Conservation (phyloP, 2,329 filamentous ascomycete genomes). For the Fusarium napiforme region DNA sequence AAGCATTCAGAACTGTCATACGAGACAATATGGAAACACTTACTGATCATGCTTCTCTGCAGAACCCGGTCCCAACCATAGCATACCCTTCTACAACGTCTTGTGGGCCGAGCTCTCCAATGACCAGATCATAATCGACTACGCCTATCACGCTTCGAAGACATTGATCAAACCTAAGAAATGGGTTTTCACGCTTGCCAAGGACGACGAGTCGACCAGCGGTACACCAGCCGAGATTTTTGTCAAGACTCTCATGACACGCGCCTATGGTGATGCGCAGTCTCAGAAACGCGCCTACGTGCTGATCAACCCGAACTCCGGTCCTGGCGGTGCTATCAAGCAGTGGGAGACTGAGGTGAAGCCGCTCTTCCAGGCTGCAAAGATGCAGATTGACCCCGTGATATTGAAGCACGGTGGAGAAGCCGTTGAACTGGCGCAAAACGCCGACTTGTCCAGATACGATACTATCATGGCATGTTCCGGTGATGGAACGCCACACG, state of each 20-base stretch:
- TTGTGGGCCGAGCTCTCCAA: conserved; percentile 79
- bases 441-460: conserved; percentile 80
- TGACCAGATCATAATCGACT: conserved; percentile 74
- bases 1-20: conserved; percentile 1
- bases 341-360: conserved; percentile 80
- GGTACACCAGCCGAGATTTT: conserved; percentile 65
- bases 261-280: conserved; percentile 76
- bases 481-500: conserved; percentile 90
- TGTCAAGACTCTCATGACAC: conserved; percentile 71
- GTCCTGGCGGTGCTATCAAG: conserved; percentile 79
- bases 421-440: conserved; percentile 79
- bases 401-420: conserved; percentile 79
- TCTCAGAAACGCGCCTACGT: conserved; percentile 84
- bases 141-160: conserved; percentile 71
- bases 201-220: conserved; percentile 32
- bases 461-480: conserved; percentile 91
- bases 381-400: conserved; percentile 79
- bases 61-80: conserved; percentile 44
- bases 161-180: conserved; percentile 68
- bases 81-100: conserved; percentile 82
- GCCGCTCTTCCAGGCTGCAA: conserved; percentile 84
- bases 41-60: conserved; percentile 8
- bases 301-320: conserved; percentile 90
- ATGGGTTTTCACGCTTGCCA: conserved; percentile 63
- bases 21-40: background rate